Evolutionary conservation across 495 filamentous ascomycete genomes (phyloP).

Genomic region (Podospora comata): DNA sequence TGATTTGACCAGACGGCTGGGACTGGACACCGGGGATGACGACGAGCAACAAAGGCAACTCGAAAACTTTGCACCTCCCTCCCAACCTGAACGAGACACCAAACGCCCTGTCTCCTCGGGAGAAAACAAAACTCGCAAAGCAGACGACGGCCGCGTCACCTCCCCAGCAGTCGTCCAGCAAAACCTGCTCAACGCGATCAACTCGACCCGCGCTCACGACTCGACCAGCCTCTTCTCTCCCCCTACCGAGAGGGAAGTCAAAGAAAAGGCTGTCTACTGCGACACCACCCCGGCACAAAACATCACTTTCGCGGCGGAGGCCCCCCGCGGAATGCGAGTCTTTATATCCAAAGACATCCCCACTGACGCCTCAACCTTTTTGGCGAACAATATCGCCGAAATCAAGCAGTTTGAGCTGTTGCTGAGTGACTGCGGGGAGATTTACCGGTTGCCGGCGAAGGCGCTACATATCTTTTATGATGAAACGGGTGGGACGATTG

Average conservation of each 20-base stretch:
- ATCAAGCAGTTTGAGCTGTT: conserved; percentile 70
- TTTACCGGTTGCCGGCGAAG: conserved; percentile 63
- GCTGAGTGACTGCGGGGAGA: conserved; percentile 62
- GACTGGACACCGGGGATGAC: conserved; percentile 50
- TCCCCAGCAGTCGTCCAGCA: conserved; percentile 54
- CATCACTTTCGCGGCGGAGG: conserved; percentile 68
- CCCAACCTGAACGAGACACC: background rate
- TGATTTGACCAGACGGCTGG: conserved; percentile 60
- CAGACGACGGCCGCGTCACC: conserved; percentile 47
- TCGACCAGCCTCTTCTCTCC: conserved; percentile 65
- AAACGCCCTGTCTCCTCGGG: conserved; percentile 1
- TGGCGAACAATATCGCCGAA: conserved; percentile 56
- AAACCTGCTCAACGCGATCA: conserved; percentile 76
- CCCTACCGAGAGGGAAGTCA: conserved; percentile 68
- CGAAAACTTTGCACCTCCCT: conserved; percentile 37
- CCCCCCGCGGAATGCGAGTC: conserved; percentile 67
- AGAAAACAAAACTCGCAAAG: conserved; percentile 7
- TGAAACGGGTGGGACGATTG: conserved; percentile 72
- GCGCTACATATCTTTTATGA: conserved; percentile 86
- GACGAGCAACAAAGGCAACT: conserved; percentile 40
- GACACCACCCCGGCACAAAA: conserved; percentile 78
- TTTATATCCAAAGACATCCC: conserved; percentile 60
- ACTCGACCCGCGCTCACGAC: conserved; percentile 75
- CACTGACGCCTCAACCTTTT: conserved; percentile 52
- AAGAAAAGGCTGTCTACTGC: conserved; percentile 86